Conservation (phyloP, 179 eudicot species). For the Drosera spatulata region DNA sequence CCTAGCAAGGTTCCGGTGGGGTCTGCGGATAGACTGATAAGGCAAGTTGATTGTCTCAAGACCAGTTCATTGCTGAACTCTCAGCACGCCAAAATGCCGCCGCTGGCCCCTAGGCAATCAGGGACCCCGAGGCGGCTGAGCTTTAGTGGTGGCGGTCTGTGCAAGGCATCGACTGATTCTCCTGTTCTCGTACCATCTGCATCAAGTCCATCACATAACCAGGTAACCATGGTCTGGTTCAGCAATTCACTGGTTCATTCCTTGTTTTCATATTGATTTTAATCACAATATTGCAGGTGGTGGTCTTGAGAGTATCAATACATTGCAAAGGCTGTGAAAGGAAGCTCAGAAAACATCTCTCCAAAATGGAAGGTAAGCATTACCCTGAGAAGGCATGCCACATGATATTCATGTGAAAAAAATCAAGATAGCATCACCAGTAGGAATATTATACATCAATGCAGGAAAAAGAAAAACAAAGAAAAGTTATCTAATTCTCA, state of each 20-base stretch:
- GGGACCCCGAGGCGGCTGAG: background rate
- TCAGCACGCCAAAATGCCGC: background rate
- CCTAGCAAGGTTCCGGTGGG: slow-evolving; percentile 16
- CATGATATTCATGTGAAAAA: no score
- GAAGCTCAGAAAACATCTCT: slow-evolving; percentile 78
- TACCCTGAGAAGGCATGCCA: no score
- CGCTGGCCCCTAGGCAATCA: background rate
- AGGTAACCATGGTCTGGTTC: slow-evolving; percentile 14
- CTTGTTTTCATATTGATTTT: background rate
- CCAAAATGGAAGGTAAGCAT: slow-evolving; percentile 72
- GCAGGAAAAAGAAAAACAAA: no score
- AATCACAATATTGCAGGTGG: slow-evolving; percentile 40
- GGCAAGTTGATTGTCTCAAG: background rate
- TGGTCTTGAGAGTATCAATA: slow-evolving; percentile 75
- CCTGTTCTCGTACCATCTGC: slow-evolving; percentile 25
- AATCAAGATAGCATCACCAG: no score
- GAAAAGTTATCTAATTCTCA: no score
- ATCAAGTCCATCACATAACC: slow-evolving; percentile 25
- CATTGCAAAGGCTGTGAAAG: slow-evolving; percentile 96
- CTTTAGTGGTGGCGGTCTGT: background rate
- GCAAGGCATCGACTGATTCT: slow-evolving; percentile 16
- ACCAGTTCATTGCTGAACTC: background rate
- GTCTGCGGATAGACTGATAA: background rate
- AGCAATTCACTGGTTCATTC: background rate
- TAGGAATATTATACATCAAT: no score